These are phyloP conservation scores for Chiua virens DNA, from an alignment of 768 basidiomycete genomes.

Conservation along the genomic window DNA sequence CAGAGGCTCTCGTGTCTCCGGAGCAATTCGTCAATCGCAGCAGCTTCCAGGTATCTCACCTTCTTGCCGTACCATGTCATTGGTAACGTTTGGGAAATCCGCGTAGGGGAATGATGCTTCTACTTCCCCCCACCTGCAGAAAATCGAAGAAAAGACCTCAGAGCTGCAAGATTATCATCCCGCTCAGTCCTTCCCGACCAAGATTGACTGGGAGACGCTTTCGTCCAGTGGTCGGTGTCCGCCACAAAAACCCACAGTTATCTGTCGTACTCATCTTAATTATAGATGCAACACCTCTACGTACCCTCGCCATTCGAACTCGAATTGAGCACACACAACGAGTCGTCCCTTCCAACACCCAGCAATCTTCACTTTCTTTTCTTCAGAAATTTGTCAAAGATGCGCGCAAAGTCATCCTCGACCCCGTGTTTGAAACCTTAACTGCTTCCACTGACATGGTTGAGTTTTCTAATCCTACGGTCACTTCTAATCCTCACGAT, in stretches of 20 bases:
- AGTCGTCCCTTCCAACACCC: slow-evolving; percentile 38
- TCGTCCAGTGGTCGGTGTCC: slow-evolving; percentile 49
- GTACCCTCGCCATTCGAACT: slow-evolving; percentile 43
- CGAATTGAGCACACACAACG: slow-evolving; percentile 37
- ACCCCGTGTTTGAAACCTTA: slow-evolving; percentile 37
- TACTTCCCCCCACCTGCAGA: slow-evolving; percentile 30
- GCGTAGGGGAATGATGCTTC: slow-evolving; percentile 12
- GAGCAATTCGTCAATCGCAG: slow-evolving; percentile 34
- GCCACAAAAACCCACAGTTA: neutral
- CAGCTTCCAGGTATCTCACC: slow-evolving; percentile 34
- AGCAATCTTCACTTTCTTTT: slow-evolving; percentile 47
- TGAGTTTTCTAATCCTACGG: slow-evolving; percentile 25
- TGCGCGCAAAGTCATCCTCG: slow-evolving; percentile 50
- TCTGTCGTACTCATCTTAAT: slow-evolving; percentile 8
- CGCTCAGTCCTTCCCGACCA: slow-evolving; percentile 39
- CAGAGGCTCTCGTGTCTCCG: slow-evolving; percentile 37
- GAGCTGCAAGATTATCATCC: slow-evolving; percentile 46
- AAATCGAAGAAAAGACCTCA: slow-evolving; percentile 38
- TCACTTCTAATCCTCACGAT: slow-evolving; percentile 27
- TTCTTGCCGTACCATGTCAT: slow-evolving; percentile 14
- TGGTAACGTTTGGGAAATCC: slow-evolving; percentile 13
- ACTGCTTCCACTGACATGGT: slow-evolving; percentile 15
- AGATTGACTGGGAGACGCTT: slow-evolving; percentile 65
- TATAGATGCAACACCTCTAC: slow-evolving; percentile 56
- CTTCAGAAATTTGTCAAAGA: slow-evolving; percentile 59